Percentiles rank a stretch among this genome's conserved stretches.
phyloP scores from a whole-genome alignment of 441 rosid species.

The Populus trichocarpa region DNA sequence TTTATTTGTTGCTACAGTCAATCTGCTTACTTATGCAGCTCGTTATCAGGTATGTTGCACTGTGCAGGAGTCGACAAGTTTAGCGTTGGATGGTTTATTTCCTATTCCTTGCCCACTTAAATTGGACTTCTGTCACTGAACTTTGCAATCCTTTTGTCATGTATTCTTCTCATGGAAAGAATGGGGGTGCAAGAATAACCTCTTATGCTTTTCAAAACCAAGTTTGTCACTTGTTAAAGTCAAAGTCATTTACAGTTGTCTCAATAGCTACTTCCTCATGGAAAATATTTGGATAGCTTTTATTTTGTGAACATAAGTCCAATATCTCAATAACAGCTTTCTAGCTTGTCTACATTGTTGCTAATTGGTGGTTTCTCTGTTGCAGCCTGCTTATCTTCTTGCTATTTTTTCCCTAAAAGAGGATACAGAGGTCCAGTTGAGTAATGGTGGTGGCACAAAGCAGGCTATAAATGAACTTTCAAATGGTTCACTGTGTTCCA shows the following conservation, averaged over 20 bases:
- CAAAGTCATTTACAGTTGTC: not conserved
- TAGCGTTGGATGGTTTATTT: not conserved
- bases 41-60: slow-evolving; percentile 63
- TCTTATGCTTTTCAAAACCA: not conserved
- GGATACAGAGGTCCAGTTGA: slow-evolving; percentile 35
- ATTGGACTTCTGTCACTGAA: not conserved
- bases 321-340: not conserved
- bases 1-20: slow-evolving; percentile 51
- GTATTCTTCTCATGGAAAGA: not conserved
- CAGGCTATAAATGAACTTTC: slow-evolving; percentile 39
- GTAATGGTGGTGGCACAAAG: slow-evolving; percentile 32
- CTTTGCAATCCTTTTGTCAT: not conserved
- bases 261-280: not conserved
- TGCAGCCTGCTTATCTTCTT: slow-evolving; percentile 89
- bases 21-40: slow-evolving; percentile 75
- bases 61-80: not conserved
- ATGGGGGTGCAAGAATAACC: not conserved
- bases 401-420: slow-evolving; percentile 48
- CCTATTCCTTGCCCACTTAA: not conserved
- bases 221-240: not conserved
- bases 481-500: slow-evolving; percentile 22
- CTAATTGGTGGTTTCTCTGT: slow-evolving; percentile 15
- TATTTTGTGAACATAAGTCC: not conserved
- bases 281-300: not conserved
- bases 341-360: not conserved